phyloP scores from a whole-genome alignment of 2,329 filamentous ascomycete genomes.

The Stemphylium lycopersici region DNA sequence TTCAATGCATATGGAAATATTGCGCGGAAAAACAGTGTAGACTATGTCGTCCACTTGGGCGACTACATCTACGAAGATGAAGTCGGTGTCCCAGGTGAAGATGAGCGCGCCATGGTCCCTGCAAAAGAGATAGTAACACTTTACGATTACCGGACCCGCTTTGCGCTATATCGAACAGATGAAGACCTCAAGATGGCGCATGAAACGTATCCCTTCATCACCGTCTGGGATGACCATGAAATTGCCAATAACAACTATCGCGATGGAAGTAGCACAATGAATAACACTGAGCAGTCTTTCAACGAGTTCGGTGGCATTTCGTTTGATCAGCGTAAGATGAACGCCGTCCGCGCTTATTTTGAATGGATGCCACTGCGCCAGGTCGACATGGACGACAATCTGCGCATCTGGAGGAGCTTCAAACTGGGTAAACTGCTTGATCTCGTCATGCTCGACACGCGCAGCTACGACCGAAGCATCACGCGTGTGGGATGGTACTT shows the following conservation, averaged over 20 bases:
- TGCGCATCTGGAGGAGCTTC: conserved; percentile 52
- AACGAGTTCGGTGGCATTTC: conserved; percentile 46
- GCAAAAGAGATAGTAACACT: conserved; percentile 49
- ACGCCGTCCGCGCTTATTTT: conserved; percentile 54
- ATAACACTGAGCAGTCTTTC: conserved; percentile 54
- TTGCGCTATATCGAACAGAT: conserved; percentile 51
- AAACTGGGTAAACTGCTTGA: conserved; percentile 50
- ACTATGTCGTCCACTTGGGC: conserved; percentile 51
- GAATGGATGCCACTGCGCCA: conserved; percentile 54
- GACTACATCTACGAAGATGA: conserved; percentile 54
- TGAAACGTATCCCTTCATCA: conserved; percentile 51
- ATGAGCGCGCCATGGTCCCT: conserved; percentile 38
- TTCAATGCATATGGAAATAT: conserved; percentile 56
- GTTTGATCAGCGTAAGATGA: conserved; percentile 55
- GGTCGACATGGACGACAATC: conserved; percentile 52
- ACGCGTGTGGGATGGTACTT: conserved; percentile 49
- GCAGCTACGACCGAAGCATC: conserved; percentile 52
- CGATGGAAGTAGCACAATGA: conserved; percentile 48
- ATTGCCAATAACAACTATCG: conserved; percentile 51
- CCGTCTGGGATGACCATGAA: conserved; percentile 56
- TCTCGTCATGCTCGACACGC: conserved; percentile 52
- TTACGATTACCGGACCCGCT: conserved; percentile 53
- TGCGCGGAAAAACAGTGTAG: conserved; percentile 49
- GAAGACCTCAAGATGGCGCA: conserved; percentile 48
- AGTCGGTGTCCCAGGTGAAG: conserved; percentile 27